phyloP scores from a whole-genome alignment of 2,329 filamentous ascomycete genomes.

The Apiospora marii region DNA sequence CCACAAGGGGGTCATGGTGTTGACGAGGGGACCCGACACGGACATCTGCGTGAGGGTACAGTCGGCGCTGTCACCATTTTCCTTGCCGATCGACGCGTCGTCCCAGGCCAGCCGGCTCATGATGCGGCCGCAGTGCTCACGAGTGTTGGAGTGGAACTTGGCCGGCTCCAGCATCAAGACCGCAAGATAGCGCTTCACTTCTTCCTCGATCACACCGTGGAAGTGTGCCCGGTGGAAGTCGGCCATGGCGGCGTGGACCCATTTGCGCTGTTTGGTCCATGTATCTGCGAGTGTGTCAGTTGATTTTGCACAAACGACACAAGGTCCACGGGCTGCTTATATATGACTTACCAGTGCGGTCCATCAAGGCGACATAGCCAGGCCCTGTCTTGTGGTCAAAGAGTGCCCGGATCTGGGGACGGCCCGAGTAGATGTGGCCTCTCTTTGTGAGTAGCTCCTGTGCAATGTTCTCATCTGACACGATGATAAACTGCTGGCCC shows the following conservation, averaged over 20 bases:
- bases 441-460: constrained; percentile 57
- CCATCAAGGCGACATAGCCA: constrained; percentile 59
- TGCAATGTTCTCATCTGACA: constrained; percentile 58
- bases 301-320: not conserved
- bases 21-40: constrained; percentile 59
- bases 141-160: constrained; percentile 53
- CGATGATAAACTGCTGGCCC: constrained; percentile 45
- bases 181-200: constrained; percentile 55
- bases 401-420: constrained; percentile 58
- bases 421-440: constrained; percentile 58
- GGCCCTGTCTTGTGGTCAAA: constrained; percentile 58
- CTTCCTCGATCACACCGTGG: constrained; percentile 57
- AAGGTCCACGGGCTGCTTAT: not conserved
- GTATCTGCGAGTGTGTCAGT: constrained; percentile 43
- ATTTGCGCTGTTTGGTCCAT: constrained; percentile 59
- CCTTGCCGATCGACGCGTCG: constrained; percentile 54
- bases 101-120: constrained; percentile 60
- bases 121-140: constrained; percentile 58
- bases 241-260: constrained; percentile 59
- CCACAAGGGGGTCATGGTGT: constrained; percentile 59
- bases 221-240: constrained; percentile 50
- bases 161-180: constrained; percentile 55
- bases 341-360: constrained; percentile 51
- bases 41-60: constrained; percentile 58
- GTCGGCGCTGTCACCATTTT: constrained; percentile 56